Evolutionary conservation across 371 early-diverging fungal species (phyloP).

Genomic region (Mucor racemosus): DNA sequence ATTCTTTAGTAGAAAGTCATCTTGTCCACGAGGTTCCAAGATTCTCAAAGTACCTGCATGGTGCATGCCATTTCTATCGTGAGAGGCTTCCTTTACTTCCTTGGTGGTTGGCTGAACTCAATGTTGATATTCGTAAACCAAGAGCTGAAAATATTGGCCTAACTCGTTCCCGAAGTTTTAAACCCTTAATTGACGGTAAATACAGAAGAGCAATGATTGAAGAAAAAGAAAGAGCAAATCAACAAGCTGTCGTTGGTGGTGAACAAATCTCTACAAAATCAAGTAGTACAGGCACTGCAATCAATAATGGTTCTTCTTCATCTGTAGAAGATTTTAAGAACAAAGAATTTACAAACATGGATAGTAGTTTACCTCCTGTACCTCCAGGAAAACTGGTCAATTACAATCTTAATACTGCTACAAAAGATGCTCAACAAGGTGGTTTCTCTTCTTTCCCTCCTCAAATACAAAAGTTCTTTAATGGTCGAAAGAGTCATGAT

Average conservation of each 20-base stretch:
- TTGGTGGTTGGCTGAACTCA: conserved; percentile 60
- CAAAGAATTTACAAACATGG: neutral
- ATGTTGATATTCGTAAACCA: conserved; percentile 63
- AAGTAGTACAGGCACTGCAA: conserved; percentile 3
- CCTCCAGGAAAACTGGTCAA: neutral
- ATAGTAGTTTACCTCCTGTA: conserved; percentile 9
- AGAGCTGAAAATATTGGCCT: conserved; percentile 48
- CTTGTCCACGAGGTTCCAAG: conserved; percentile 96
- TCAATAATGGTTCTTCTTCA: conserved; percentile 56
- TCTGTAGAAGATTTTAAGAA: conserved; percentile 53
- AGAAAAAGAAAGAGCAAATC: conserved; percentile 31
- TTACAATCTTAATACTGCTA: conserved; percentile 48
- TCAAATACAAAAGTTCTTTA: conserved; percentile 84
- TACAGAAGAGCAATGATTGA: conserved; percentile 47
- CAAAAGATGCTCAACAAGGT: conserved; percentile 44
- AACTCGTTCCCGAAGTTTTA: conserved; percentile 50
- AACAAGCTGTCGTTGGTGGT: conserved; percentile 19
- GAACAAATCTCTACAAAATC: conserved; percentile 6
- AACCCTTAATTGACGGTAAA: conserved; percentile 52
- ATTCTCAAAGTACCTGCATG: conserved; percentile 98
- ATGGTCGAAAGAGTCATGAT: conserved; percentile 60
- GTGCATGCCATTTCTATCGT: conserved; percentile 60
- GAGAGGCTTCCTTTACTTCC: conserved; percentile 39
- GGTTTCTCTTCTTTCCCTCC: conserved; percentile 73
- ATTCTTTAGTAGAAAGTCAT: conserved; percentile 79